Base-by-base conservation (phyloP, 768 basidiomycete species). In the Lentinus brumalis region DNA sequence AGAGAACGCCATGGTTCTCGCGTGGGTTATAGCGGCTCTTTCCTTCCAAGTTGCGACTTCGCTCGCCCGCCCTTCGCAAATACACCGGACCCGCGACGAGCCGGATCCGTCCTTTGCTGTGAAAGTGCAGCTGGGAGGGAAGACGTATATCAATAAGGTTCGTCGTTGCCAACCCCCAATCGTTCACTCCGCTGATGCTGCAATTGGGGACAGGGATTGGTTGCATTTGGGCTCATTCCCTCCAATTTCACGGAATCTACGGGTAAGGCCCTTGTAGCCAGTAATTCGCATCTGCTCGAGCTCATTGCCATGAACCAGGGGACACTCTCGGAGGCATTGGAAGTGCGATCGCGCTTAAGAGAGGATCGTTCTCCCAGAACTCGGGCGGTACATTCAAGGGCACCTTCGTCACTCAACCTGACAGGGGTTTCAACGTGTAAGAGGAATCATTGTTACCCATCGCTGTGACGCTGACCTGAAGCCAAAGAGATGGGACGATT, bases 311-410 rank as follows among this genome's bases (percentile, higher is more conserved):
- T 26, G 21, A 26, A 26, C 21, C 26, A 74, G 74, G 76, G 2
- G 83, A 86, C 61, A 86, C 85, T 0, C 62, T 87, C 6, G 87
- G 87, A 21, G 86, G 85, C 10, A 78, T 87, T 18, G 86, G 86
- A 16, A 85, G 85, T 55, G 85, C 84, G 2, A 85, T 87, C 21
- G 79, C 84, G 1, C 62, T 88, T 57, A 81, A 86, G 71, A 74
- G 62, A 5, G 79, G 80, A 4, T 78, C 83, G 1, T 86, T 81
- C 75, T 67, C 64, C 21, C 54, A 66, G 45, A 50, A 58, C 4
- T 50, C 61, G 1, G 63, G 80, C 59, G 82, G 80, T 2, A 71
- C 70, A 2, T 85, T 77, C 67, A 71, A 73, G 2, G 85, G 86
- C 10, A 83, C 80, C 2, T 67, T 86, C 31, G 65, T 83, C n/a